Conservation (phyloP, 768 basidiomycete species). For the Mycena rosella region DNA sequence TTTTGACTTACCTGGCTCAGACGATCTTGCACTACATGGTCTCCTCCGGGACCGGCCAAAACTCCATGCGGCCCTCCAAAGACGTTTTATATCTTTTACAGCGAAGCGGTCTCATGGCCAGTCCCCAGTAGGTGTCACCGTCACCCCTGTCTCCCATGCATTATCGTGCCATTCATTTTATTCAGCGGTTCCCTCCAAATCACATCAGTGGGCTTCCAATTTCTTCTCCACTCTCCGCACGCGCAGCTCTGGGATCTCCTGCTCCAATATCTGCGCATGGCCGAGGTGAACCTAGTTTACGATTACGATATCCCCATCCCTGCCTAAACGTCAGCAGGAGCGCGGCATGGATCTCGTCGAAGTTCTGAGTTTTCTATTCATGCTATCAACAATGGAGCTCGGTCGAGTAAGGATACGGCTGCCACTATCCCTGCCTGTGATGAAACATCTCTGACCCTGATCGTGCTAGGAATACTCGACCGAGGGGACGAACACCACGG, state of each 20-base stretch:
- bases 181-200: conserved; percentile 79
- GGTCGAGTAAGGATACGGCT: conserved; percentile 78
- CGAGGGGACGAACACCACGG: conserved; percentile 70
- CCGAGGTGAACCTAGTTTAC: conserved; percentile 68
- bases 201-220: conserved; percentile 96
- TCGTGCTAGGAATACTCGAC: conserved; percentile 86
- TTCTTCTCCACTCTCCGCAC: conserved; percentile 93
- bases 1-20: conserved; percentile 54
- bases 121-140: conserved; percentile 67
- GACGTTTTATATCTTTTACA: conserved; percentile 88
- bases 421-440: conserved; percentile 27
- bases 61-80: conserved; percentile 80
- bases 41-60: conserved; percentile 86
- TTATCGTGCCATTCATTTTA: conserved; percentile 32
- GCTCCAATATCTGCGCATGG: conserved; percentile 89
- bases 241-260: conserved; percentile 96
- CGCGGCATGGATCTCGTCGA: conserved; percentile 94
- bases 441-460: conserved; percentile 37
- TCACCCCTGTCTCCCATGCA: conserved; percentile 6
- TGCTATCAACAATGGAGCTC: conserved; percentile 97
- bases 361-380: conserved; percentile 94
- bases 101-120: conserved; percentile 89
- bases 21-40: conserved; percentile 99
- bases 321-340: conserved; percentile 62
- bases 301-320: conserved; percentile 32